Conservation (phyloP, 129 eudicot genomes). For the Pulicaria dysenterica region DNA sequence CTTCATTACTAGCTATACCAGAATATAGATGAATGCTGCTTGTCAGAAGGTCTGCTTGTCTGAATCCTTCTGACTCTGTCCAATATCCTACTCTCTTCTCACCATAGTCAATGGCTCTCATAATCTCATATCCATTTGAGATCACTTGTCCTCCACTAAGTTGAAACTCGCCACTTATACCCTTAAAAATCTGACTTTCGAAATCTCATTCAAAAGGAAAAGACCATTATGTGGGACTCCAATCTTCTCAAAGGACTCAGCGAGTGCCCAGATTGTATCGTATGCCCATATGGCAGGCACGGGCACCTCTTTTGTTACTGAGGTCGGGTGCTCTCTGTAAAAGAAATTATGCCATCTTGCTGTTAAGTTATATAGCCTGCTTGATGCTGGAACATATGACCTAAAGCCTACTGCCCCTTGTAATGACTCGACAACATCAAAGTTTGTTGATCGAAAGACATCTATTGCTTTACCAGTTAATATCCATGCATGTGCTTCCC, state of each 20-base stretch:
- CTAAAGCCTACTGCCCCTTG: slow-evolving; percentile 56
- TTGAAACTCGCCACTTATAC: slow-evolving; percentile 56
- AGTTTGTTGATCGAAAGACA: slow-evolving; percentile 28
- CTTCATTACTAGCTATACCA: not conserved
- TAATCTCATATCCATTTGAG: slow-evolving; percentile 33
- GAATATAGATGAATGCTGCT: not conserved
- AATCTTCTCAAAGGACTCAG: slow-evolving; percentile 28
- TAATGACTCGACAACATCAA: slow-evolving; percentile 34
- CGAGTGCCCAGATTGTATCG: slow-evolving; percentile 40
- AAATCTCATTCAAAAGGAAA: slow-evolving; percentile 14
- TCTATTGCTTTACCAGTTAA: slow-evolving; percentile 34
- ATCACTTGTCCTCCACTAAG: slow-evolving; percentile 33
- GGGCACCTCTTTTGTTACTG: slow-evolving; percentile 13
- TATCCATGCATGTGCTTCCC: slow-evolving; percentile 54
- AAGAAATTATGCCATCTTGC: slow-evolving; percentile 29
- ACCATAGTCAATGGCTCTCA: slow-evolving; percentile 48
- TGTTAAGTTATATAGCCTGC: slow-evolving; percentile 21
- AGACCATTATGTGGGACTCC: not conserved
- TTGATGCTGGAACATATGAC: slow-evolving; percentile 43
- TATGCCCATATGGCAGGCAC: slow-evolving; percentile 35
- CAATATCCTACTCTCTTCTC: slow-evolving; percentile 55
- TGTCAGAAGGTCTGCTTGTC: not conserved
- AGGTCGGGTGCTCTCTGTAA: not conserved
- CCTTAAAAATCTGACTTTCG: slow-evolving; percentile 34
- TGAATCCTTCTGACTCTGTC: slow-evolving; percentile 41